Conservation (phyloP, 306 rosid species). For the Prunus mira region DNA sequence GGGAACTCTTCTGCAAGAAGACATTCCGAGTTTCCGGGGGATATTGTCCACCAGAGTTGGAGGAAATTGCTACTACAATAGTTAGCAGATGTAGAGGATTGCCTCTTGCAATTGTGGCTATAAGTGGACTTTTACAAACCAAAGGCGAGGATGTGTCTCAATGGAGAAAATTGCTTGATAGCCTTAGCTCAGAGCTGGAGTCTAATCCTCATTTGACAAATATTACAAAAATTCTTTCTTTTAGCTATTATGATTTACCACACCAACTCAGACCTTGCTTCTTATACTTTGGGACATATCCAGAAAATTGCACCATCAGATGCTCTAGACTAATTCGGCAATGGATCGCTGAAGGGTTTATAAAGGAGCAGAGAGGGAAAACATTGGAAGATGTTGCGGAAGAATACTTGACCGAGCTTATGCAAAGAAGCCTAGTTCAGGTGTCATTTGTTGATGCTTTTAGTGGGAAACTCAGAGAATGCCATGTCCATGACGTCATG, state of each 20-base stretch:
- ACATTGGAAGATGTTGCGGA: constrained; percentile 11
- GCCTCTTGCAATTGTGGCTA: constrained; percentile 18
- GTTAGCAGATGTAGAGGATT: too few species aligned
- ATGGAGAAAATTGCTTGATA: neutral
- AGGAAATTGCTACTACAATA: too few species aligned
- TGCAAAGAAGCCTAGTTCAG: neutral
- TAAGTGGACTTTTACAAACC: neutral
- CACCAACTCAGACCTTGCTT: too few species aligned
- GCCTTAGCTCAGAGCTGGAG: constrained; percentile 3
- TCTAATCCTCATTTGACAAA: too few species aligned
- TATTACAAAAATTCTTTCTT: too few species aligned
- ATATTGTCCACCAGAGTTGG: too few species aligned
- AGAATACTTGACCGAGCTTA: constrained; percentile 4
- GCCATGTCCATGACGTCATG: constrained; percentile 10
- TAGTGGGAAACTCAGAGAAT: neutral
- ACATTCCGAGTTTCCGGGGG: neutral
- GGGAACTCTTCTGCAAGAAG: constrained; percentile 16
- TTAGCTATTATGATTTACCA: too few species aligned
- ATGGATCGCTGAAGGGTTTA: too few species aligned
- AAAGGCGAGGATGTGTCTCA: neutral
- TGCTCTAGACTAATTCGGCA: too few species aligned
- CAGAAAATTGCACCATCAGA: too few species aligned
- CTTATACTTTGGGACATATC: too few species aligned
- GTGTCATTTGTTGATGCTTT: neutral
- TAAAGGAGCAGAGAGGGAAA: neutral